Percentiles rank a stretch among this genome's conserved stretches.
Evolutionary conservation across 1,284 basidiomycete genomes (phyloP).

Genomic region (Malassezia restricta): DNA sequence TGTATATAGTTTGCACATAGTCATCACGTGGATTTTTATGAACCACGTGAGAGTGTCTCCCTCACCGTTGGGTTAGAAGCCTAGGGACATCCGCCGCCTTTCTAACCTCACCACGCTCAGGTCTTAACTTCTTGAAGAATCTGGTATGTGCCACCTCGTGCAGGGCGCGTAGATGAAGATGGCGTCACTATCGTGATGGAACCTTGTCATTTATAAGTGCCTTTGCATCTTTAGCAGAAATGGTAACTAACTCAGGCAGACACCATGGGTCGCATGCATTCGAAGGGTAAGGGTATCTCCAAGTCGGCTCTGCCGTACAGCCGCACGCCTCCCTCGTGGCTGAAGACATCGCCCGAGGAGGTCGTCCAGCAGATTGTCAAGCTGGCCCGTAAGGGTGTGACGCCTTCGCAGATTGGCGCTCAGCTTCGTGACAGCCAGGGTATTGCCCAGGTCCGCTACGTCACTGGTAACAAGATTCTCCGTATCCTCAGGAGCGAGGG

Average conservation of each 20-base stretch:
- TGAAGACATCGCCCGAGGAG: constrained; percentile 89
- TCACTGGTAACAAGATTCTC: constrained; percentile 98
- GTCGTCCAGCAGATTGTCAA: constrained; percentile 93
- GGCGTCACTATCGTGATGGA: background rate
- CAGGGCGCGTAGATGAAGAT: background rate
- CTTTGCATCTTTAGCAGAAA: background rate
- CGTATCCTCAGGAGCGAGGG: constrained; percentile 92
- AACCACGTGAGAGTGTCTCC: constrained; percentile 6
- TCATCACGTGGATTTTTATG: background rate
- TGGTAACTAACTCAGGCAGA: background rate
- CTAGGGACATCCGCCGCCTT: background rate
- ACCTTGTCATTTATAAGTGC: background rate
- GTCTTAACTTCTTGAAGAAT: constrained; percentile 8
- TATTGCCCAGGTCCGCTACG: constrained; percentile 85
- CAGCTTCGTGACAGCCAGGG: constrained; percentile 95
- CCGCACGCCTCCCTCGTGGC: constrained; percentile 86
- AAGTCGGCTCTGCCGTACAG: constrained; percentile 96
- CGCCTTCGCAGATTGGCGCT: constrained; percentile 95
- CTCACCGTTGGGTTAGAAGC: background rate
- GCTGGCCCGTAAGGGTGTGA: constrained; percentile 92
- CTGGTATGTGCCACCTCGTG: constrained; percentile 4
- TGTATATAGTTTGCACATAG: constrained; percentile 11
- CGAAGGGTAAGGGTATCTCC: constrained; percentile 47
- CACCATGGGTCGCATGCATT: constrained; percentile 46
- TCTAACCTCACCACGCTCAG: constrained; percentile 8